Evolutionary conservation across 2,329 filamentous ascomycete species (phyloP).

Genomic region (Lasiodiplodia citricola): DNA sequence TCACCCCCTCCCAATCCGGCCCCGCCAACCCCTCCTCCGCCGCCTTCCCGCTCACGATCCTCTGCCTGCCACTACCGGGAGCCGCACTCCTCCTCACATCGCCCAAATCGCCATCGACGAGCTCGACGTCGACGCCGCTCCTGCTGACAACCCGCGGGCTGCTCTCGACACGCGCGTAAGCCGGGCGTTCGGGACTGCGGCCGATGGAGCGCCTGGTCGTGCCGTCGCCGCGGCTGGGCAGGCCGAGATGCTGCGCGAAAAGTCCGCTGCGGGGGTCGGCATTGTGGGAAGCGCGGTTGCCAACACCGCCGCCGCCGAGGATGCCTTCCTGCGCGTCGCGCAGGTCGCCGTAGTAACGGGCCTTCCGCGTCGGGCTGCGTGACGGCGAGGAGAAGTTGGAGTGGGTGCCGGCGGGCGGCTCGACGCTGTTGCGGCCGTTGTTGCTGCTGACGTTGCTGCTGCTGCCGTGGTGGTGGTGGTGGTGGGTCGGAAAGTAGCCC

Average conservation of each 20-base stretch:
- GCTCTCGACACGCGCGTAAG: constrained; percentile 36
- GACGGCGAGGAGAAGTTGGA: neutral
- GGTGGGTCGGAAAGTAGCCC: constrained; percentile 33
- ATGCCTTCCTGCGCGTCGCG: constrained; percentile 49
- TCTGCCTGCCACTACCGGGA: constrained; percentile 33
- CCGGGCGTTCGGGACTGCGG: constrained; percentile 39
- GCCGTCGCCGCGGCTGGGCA: constrained; percentile 20
- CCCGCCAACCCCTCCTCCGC: constrained; percentile 70
- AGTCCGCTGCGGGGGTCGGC: constrained; percentile 33
- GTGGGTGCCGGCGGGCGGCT: constrained; percentile 24
- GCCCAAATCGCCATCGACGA: constrained; percentile 46
- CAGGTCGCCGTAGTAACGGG: constrained; percentile 55
- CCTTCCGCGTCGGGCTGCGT: constrained; percentile 37
- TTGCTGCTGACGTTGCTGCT: constrained; percentile 34
- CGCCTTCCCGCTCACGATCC: constrained; percentile 74
- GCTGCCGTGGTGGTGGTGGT: neutral
- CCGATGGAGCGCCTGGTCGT: constrained; percentile 34
- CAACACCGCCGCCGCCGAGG: constrained; percentile 23
- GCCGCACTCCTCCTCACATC: constrained; percentile 36
- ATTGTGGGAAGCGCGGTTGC: constrained; percentile 30
- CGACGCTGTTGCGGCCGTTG: neutral
- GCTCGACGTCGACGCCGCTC: constrained; percentile 53
- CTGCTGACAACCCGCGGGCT: constrained; percentile 54
- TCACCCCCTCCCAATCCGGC: constrained; percentile 35
- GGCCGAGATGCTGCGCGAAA: constrained; percentile 35